phyloP scores from a whole-genome alignment of 2,329 filamentous ascomycete genomes.

The Fusarium pseudoanthophilum region DNA sequence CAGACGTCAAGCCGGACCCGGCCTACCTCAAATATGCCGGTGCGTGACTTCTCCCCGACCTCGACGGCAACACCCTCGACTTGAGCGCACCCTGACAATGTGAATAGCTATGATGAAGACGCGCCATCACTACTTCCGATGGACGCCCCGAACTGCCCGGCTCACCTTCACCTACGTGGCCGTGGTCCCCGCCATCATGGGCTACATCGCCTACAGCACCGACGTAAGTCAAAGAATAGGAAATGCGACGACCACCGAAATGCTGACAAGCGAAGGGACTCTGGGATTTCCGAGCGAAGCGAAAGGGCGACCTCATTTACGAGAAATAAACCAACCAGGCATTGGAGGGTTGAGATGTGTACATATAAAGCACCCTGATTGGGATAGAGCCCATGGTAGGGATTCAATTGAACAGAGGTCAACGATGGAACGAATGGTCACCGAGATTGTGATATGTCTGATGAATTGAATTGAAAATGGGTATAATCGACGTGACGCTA shows the following conservation, averaged over 20 bases:
- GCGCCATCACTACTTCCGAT: constrained; percentile 95
- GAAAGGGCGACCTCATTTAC: constrained; percentile 82
- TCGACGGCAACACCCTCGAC: constrained; percentile 9
- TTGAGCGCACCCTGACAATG: constrained; percentile 38
- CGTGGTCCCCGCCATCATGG: constrained; percentile 76
- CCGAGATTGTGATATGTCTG: constrained; percentile 19
- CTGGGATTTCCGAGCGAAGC: constrained; percentile 86
- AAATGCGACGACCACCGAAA: neutral
- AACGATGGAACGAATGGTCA: constrained; percentile 6
- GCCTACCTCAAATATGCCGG: constrained; percentile 55
- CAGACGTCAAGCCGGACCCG: constrained; percentile 57
- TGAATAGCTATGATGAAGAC: constrained; percentile 79
- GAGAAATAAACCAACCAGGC: constrained; percentile 70
- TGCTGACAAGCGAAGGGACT: constrained; percentile 73
- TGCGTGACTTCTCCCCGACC: constrained; percentile 45
- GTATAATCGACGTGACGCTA: constrained; percentile 44
- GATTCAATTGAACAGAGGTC: constrained; percentile 34
- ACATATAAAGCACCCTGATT: constrained; percentile 52
- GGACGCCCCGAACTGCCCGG: constrained; percentile 85
- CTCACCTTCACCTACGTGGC: constrained; percentile 81
- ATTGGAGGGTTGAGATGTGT: constrained; percentile 48
- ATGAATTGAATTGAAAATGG: constrained; percentile 25
- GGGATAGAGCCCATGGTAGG: constrained; percentile 45
- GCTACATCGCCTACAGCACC: constrained; percentile 78
- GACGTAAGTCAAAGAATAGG: constrained; percentile 73